These are phyloP conservation scores for Coemansia javaensis DNA, from an alignment of 192 early-diverging fungal genomes.

Conservation along the genomic window DNA sequence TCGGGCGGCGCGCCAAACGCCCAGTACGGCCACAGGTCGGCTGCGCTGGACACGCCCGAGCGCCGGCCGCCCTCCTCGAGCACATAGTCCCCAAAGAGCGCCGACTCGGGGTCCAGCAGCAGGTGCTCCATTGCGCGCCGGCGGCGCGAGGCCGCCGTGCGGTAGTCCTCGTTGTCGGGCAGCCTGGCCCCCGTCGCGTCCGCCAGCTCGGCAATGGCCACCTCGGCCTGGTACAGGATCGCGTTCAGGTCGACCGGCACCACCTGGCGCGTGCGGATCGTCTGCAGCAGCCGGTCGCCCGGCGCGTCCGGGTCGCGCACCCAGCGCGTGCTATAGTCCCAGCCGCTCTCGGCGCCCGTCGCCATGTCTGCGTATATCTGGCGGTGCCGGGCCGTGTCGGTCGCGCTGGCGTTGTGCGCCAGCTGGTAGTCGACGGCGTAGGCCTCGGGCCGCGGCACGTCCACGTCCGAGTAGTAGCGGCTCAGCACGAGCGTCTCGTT, in stretches of 20 bases:
- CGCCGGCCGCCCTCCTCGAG: conserved; percentile 28
- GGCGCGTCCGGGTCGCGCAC: conserved; percentile 18
- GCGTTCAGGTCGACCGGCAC: conserved; percentile 71
- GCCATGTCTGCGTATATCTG: conserved; percentile 61
- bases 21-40: conserved; percentile 65
- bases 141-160: conserved; percentile 26
- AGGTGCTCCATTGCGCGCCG: conserved; percentile 50
- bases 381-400: conserved; percentile 7
- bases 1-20: conserved; percentile 13
- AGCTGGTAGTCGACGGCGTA: conserved; percentile 58
- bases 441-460: conserved; percentile 60
- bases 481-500: conserved; percentile 21
- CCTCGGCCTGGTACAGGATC: conserved; percentile 54
- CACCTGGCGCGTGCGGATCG: conserved; percentile 54
- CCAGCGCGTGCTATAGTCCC: conserved; percentile 71
- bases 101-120: conserved; percentile 49
- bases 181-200: not conserved
- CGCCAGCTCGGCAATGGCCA: conserved; percentile 12
- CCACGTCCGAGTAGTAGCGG: conserved; percentile 55
- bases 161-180: conserved; percentile 9
- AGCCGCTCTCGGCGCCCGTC: conserved; percentile 66
- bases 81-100: conserved; percentile 57
- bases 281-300: conserved; percentile 40
- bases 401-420: conserved; percentile 41
- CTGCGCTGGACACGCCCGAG: conserved; percentile 38